phyloP scores from a whole-genome alignment of 1,284 basidiomycete species.

The Clitocybe nebularis region DNA sequence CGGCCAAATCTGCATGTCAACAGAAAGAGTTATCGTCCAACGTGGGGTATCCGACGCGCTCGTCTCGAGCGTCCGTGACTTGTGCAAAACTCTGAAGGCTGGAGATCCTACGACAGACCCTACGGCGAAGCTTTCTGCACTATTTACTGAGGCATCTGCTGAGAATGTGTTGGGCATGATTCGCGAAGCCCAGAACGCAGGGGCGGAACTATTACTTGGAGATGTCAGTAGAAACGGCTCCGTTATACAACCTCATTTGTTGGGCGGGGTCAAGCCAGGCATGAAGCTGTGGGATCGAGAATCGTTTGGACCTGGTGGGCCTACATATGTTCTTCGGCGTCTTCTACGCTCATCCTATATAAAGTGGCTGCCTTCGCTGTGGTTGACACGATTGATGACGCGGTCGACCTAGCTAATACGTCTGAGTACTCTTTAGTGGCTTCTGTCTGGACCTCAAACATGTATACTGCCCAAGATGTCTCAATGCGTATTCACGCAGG shows the following conservation, averaged over 20 bases:
- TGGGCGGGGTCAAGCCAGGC: slow-evolving; percentile 43
- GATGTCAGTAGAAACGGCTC: slow-evolving; percentile 37
- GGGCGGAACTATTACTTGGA: slow-evolving; percentile 51
- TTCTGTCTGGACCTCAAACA: slow-evolving; percentile 51
- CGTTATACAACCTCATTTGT: slow-evolving; percentile 51
- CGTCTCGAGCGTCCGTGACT: slow-evolving; percentile 29
- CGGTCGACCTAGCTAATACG: slow-evolving; percentile 50
- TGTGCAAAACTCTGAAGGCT: slow-evolving; percentile 32
- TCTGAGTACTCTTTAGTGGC: slow-evolving; percentile 52
- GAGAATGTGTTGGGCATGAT: slow-evolving; percentile 47
- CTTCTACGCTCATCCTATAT: slow-evolving; percentile 2
- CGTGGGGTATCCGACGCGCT: slow-evolving; percentile 32
- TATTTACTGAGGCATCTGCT: slow-evolving; percentile 51
- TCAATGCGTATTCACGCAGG: slow-evolving; percentile 47
- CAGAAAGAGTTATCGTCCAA: slow-evolving; percentile 64
- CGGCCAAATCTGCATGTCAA: slow-evolving; percentile 72
- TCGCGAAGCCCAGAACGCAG: slow-evolving; percentile 45
- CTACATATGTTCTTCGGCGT: slow-evolving; percentile 9
- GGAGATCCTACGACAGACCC: slow-evolving; percentile 27
- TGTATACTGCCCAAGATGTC: slow-evolving; percentile 43
- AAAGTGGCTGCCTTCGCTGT: slow-evolving; percentile 44
- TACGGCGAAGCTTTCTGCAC: slow-evolving; percentile 28
- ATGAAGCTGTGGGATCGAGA: slow-evolving; percentile 55
- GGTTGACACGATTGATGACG: slow-evolving; percentile 49
- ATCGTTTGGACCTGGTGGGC: slow-evolving; percentile 55